Base-by-base conservation (phyloP, 176 grass and related monocot species). In the Coix lacrymajobi region DNA sequence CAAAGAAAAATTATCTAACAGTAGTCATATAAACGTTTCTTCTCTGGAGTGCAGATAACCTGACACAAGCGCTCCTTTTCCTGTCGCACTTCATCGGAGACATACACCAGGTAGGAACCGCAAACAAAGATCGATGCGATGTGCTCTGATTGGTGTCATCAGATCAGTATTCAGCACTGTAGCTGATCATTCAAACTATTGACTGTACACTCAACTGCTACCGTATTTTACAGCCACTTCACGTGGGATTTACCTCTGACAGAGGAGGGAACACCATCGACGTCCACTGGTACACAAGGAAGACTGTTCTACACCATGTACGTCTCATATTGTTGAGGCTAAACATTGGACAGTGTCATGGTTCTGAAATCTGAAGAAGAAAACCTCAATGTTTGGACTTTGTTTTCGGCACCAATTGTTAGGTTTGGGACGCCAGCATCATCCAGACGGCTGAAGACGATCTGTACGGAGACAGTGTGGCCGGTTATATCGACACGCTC, bases 71-170 rank as follows among this genome's bases (percentile, higher is more conserved):
- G 4, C 92, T 94, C 4, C 17, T 91, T 20, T 94, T 94, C 84
- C 92, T 91, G 30, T 75, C 92, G 17, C 92, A 94, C 80, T 89
- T 94, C 73, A 72, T 91, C 2, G 92, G 92, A 33, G 89, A 91
- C 45, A 71, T 94, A 57, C 92, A 94, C 82, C 89, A 89, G 89
- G 92, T 91, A 87, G 3, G 41, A 64, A 45, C 38, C 1, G 20
- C 3, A 30, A 39, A 17, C 28, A 12, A 36, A 11, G 11, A 58
- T 52, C n/a, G n/a, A n/a, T 11, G 3, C 1, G 15, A 26, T 15
- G 32, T 69, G 46, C 44, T 34, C 71, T 52, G 70, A 9, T 19
- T 29, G 4, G 26, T 52, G 16, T 33, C 8, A 22, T 51, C 7
- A 13, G 24, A 11, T 60, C 12, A 62, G 16, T 19, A 34, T 1